Evolutionary conservation across 495 filamentous ascomycete genomes (phyloP).

Genomic region (Podospora anserina): DNA sequence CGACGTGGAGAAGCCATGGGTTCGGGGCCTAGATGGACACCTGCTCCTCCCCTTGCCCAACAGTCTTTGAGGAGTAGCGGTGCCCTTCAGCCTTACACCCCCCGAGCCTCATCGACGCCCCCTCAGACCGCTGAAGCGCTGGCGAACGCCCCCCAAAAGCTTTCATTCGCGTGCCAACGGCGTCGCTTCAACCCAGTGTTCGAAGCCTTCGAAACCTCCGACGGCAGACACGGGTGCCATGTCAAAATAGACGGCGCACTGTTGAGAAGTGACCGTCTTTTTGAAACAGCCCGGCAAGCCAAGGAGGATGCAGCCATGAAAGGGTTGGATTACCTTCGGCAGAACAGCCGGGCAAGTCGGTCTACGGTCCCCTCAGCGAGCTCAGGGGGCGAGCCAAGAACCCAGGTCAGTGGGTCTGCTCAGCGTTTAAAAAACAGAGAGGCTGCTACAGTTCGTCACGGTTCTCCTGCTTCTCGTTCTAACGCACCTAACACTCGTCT

Average conservation of each 20-base stretch:
- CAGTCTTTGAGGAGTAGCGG: neutral
- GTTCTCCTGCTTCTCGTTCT: neutral
- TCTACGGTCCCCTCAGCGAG: too few relatives aligned
- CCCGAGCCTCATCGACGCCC: too few relatives aligned
- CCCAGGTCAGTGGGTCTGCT: neutral
- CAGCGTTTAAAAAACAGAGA: neutral
- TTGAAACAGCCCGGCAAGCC: neutral
- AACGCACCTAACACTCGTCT: neutral
- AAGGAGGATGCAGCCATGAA: neutral
- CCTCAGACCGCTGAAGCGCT: neutral
- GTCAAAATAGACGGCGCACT: slow-evolving; percentile 5
- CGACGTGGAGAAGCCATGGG: neutral
- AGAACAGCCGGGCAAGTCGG: too few relatives aligned
- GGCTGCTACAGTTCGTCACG: neutral
- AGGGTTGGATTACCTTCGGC: neutral
- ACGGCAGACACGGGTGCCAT: slow-evolving; percentile 11
- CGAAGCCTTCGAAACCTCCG: neutral
- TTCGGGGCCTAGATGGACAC: neutral
- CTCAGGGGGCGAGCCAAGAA: neutral
- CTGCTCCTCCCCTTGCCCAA: neutral
- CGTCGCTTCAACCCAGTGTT: slow-evolving; percentile 34
- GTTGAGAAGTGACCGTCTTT: neutral
- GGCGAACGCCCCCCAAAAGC: neutral
- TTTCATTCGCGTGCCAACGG: slow-evolving; percentile 30
- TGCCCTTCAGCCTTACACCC: neutral